A percentile compares a stretch with the other conserved stretches of the same genome.
These are phyloP conservation scores for Ganoderma sp. DNA, from an alignment of 1,284 basidiomycete genomes.

Conservation along the genomic window DNA sequence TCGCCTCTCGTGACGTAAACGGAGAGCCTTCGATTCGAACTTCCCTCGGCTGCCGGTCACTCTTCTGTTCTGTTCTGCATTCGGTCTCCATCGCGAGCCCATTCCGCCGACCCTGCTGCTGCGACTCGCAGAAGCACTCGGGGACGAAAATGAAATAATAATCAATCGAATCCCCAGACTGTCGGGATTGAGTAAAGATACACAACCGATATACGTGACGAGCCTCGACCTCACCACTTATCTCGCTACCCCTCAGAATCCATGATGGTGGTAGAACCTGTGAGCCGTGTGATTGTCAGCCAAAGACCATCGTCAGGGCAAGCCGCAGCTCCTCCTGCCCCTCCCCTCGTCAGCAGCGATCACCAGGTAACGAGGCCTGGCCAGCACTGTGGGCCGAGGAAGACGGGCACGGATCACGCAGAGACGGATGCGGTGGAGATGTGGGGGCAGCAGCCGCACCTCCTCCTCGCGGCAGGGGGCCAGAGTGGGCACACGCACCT, in stretches of 20 bases:
- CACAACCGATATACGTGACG: constrained; percentile 1
- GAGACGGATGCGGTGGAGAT: not conserved
- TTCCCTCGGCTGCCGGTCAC: not conserved
- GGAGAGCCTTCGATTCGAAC: not conserved
- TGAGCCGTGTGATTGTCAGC: not conserved
- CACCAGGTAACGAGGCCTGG: not conserved
- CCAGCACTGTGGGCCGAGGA: not conserved
- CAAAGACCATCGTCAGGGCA: not conserved
- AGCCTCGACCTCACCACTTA: not conserved
- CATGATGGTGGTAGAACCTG: constrained; percentile 37
- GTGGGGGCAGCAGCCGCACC: not conserved
- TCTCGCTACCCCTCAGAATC: constrained; percentile 20
- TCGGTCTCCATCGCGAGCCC: not conserved
- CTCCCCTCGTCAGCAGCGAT: not conserved
- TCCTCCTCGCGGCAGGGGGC: not conserved
- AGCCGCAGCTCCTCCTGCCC: not conserved
- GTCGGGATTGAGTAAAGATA: not conserved
- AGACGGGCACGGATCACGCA: not conserved
- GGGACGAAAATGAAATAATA: not conserved
- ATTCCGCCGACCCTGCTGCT: not conserved
- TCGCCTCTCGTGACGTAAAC: constrained; percentile 3
- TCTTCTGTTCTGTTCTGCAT: not conserved
- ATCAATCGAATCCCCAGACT: not conserved
- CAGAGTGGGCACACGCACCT: constrained; percentile 39
- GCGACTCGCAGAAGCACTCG: not conserved